Base-by-base conservation (phyloP, 441 rosid genomes). In the Adansonia gregorii region DNA sequence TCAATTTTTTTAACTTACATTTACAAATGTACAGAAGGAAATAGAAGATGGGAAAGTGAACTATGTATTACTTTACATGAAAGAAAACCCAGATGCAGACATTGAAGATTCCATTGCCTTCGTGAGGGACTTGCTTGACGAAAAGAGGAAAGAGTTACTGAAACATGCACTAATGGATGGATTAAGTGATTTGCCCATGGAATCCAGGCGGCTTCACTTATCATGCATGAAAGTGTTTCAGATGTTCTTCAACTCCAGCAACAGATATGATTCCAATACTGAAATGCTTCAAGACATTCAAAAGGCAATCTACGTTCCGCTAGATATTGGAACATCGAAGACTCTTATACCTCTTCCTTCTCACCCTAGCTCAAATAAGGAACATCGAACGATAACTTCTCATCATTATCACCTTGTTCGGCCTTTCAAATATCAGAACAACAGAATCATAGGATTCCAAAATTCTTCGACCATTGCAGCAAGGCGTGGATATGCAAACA, bases 161-260 rank as follows among this genome's bases (percentile, higher is more conserved):
- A 70, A 85, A 65, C 85, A 86, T 66, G 88, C 83, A 66, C 78
- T 90, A 19, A 69, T 78, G 82, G 88, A 82, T 51, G 80, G 73
- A 10, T 59, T 51, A 2, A 74, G 80, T 65, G 84, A 85, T 56
- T 68, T 92, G 19, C 82, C 97, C 9, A 77, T 75, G 48, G 10
- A 79, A 2, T 74, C 77, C 80, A 89, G 81, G 78, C 86, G 43
- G 9, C 84, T 92, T 12, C 92, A 92, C 67, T 79, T 90, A 74
- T 80, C 87, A 1, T 67, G 86, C 64, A 41, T 78, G 70, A 90
- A 89, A 80, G 82, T 79, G 15, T 91, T 89, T 82, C 79, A 85
- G n/a, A 89, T 92, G 94, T 92, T 92, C 79, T 90, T 78, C 74
- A 64, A 87, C 84, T 82, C 90, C 41, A 81, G 83, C 76, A 92